Evolutionary conservation across 371 early-diverging fungal species (phyloP).

Genomic region (Thermomucor indicae-seudaticae): DNA sequence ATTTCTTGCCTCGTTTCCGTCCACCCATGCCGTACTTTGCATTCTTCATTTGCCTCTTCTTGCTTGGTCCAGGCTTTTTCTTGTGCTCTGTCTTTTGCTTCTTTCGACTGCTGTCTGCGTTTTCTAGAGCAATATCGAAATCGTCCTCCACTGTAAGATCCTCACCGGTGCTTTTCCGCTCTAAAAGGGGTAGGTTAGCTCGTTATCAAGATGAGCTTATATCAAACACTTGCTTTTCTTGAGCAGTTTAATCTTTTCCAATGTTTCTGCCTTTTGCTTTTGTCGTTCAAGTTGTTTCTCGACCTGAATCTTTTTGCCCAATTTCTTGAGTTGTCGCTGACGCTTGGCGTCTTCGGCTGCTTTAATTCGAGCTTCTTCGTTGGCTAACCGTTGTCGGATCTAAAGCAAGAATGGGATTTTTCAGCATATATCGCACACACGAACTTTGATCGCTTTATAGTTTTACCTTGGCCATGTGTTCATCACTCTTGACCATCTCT

Average conservation of each 20-base stretch:
- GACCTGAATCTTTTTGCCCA: constrained; percentile 94
- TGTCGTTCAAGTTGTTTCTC: constrained; percentile 81
- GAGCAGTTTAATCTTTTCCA: constrained; percentile 88
- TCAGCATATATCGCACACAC: too few relatives aligned
- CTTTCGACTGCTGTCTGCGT: constrained; percentile 44
- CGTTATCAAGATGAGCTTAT: not conserved
- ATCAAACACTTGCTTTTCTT: constrained; percentile 73
- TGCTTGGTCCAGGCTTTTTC: constrained; percentile 41
- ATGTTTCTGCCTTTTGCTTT: constrained; percentile 74
- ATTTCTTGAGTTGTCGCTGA: constrained; percentile 89
- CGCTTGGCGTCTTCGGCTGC: constrained; percentile 83
- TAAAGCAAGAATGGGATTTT: too few relatives aligned
- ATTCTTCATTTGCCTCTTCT: constrained; percentile 50
- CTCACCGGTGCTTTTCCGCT: constrained; percentile 54
- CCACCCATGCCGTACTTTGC: constrained; percentile 90
- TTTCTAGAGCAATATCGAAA: constrained; percentile 80
- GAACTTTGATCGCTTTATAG: too few relatives aligned
- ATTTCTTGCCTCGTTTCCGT: constrained; percentile 71
- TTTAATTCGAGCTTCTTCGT: constrained; percentile 77
- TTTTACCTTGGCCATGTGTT: constrained; percentile 80
- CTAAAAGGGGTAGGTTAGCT: constrained; percentile 16
- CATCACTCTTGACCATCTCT: constrained; percentile 96
- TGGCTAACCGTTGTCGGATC: constrained; percentile 77
- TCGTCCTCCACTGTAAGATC: constrained; percentile 65
- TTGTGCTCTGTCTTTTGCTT: constrained; percentile 24